A percentile compares a stretch with the other conserved stretches of the same genome.
Conservation (phyloP, 331 rosid genomes). For the Saraca asoca region DNA sequence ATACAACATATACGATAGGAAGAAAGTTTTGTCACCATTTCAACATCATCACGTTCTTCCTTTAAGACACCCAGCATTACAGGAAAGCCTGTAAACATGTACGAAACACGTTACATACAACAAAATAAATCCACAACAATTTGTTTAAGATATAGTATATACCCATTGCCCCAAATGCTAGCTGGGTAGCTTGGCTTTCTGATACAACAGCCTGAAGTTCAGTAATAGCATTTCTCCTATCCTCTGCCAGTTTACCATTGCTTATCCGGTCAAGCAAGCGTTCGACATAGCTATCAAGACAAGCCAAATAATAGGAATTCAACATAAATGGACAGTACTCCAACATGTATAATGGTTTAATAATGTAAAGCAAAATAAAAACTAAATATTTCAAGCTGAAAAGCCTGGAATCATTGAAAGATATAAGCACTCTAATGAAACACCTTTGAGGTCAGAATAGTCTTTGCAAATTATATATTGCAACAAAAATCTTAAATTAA, state of each 20-base stretch:
- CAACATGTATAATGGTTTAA: too few relatives aligned
- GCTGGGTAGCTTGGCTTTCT: conserved; percentile 73
- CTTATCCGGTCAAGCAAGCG: conserved; percentile 45
- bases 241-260: conserved; percentile 54
- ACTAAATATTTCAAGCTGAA: too few relatives aligned
- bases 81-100: conserved; percentile 70
- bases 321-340: conserved; percentile 17
- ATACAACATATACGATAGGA: conserved; percentile 15
- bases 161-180: conserved; percentile 98
- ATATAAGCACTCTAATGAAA: too few relatives aligned
- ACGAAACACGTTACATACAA: conserved; percentile 17
- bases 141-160: conserved; percentile 18
- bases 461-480: too few relatives aligned
- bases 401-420: too few relatives aligned
- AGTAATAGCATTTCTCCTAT: conserved; percentile 77
- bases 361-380: too few relatives aligned
- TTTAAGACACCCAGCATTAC: conserved; percentile 69
- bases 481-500: too few relatives aligned
- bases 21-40: conserved; percentile 64
- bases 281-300: conserved; percentile 38
- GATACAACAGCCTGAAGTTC: conserved; percentile 92
- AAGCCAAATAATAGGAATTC: conserved; percentile 9
- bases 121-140: conserved; percentile 4
- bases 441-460: too few relatives aligned
- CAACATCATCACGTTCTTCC: conserved; percentile 93